Evolutionary conservation across 2,329 filamentous ascomycete species (phyloP).

Genomic region (Colletotrichum lini): DNA sequence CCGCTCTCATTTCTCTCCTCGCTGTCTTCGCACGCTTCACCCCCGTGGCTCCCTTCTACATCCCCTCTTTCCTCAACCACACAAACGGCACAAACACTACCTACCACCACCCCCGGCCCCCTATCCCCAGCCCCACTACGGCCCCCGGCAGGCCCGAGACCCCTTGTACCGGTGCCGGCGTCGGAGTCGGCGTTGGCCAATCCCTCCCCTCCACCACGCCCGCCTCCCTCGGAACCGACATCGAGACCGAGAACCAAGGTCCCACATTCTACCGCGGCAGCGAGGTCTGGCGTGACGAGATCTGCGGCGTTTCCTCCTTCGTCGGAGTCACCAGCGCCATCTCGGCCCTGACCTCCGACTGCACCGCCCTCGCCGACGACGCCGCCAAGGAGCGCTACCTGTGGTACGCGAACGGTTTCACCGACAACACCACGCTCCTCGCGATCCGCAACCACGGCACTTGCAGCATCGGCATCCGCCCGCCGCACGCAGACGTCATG

Average conservation of each 20-base stretch:
- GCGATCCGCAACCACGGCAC: conserved; percentile 6
- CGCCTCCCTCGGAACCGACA: background rate
- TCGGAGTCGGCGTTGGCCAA: too few relatives aligned
- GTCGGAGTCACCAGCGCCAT: conserved; percentile 10
- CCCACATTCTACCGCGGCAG: conserved; percentile 13
- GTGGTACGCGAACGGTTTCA: conserved; percentile 12
- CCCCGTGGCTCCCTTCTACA: conserved; percentile 1
- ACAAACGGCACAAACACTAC: conserved; percentile 8
- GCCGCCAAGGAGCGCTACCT: background rate
- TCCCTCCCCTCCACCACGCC: too few relatives aligned
- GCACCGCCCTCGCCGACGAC: conserved; percentile 23
- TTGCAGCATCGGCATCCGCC: conserved; percentile 30
- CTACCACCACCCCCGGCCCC: background rate
- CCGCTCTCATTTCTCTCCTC: conserved; percentile 2
- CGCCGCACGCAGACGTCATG: conserved; percentile 10
- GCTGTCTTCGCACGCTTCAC: conserved; percentile 5
- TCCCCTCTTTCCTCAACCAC: conserved; percentile 14
- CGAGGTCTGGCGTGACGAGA: background rate
- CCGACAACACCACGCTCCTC: conserved; percentile 27
- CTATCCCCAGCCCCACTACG: background rate
- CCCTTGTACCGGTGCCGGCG: background rate
- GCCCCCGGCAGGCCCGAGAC: background rate
- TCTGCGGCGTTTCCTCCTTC: conserved; percentile 27
- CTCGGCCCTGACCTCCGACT: conserved; percentile 11
- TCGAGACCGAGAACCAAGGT: background rate